A percentile compares a stretch with the other conserved stretches of the same genome.
These are phyloP conservation scores for rapeseed (Brassica napus) DNA, from an alignment of 345 rosid genomes.

Conservation along the genomic window DNA sequence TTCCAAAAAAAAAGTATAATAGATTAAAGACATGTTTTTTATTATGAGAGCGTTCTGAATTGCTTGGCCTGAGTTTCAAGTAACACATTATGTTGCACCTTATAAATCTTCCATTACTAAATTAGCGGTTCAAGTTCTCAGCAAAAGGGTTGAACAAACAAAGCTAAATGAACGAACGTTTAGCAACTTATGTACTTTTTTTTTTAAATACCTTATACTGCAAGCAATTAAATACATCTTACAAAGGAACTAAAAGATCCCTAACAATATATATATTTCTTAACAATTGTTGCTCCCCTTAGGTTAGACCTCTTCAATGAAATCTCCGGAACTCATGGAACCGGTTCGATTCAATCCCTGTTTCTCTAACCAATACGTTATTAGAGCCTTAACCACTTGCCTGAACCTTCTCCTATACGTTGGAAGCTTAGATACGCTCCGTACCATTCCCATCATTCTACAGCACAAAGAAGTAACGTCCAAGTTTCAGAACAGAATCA, in stretches of 20 bases:
- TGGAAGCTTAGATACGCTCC: constrained; percentile 65
- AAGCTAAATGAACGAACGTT: background rate
- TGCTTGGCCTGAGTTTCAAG: too few species aligned
- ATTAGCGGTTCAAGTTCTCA: too few species aligned
- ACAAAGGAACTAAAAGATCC: background rate
- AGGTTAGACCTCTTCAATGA: constrained; percentile 35
- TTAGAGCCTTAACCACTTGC: constrained; percentile 62
- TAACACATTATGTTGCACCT: too few species aligned
- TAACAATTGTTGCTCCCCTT: background rate
- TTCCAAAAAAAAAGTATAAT: too few species aligned
- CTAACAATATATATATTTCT: background rate
- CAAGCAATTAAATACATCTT: background rate
- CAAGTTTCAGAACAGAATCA: background rate
- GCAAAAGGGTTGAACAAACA: background rate
- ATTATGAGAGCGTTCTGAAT: too few species aligned
- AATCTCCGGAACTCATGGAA: constrained; percentile 48
- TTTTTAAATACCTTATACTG: background rate
- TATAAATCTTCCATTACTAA: too few species aligned
- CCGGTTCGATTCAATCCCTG: constrained; percentile 37
- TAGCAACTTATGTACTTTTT: background rate
- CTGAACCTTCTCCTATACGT: constrained; percentile 71
- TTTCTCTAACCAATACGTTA: constrained; percentile 48
- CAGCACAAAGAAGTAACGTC: constrained; percentile 1
- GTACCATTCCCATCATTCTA: constrained; percentile 74
- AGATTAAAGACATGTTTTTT: too few species aligned